Evolutionary conservation across 2,329 filamentous ascomycete species (phyloP), one percentile per base, ranked within the genome.

Genomic region (Colletotrichum abscissum): DNA sequence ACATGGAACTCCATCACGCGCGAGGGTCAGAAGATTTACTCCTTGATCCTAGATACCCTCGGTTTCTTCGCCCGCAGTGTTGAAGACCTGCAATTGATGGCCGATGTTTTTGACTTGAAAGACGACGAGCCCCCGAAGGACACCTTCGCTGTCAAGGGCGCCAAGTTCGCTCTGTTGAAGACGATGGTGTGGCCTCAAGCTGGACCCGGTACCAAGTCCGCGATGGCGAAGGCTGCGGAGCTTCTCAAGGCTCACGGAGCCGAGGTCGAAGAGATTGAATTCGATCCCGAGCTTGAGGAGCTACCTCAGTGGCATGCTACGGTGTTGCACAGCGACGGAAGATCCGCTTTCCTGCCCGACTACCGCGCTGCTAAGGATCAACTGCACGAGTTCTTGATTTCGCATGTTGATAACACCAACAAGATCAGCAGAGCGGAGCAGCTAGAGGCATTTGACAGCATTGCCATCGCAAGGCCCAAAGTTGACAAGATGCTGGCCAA

Each of bases 1-100:
- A 93, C 91, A 0, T 93, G 90, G 90, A 88, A 88, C 67, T 81
- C 89, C 0, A 87, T 93, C 42, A 90, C 88, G 0, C 84, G 90
- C 0, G 91, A 93, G 77, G 91, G 92, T 0, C 84, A 88, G 57
- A 90, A 89, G 78, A 82, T 90, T 2, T 91, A 88, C 76, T 88
- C 89, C 0, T 80, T 89, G 1, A 89, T 86, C 1, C 83, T 91
- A 6, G 92, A 93, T 76, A 93, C 92, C 0, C 76, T 92, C 0
- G 92, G 92, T 1, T 81, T 92, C 14, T 92, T 88, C 70, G 86
- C 89, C 0, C 87, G 91, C 0, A 86, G 83, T 6, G 83, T 91
- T 0, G 86, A 86, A 1, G 92, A 93, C 71, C 78, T 94, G 0
- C 81, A 90, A 42, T 79, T 92, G 0, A 78, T 93, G 0, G 83